Evolutionary conservation across 305 asterid genomes (phyloP).

Genomic region (Withania somnifera): DNA sequence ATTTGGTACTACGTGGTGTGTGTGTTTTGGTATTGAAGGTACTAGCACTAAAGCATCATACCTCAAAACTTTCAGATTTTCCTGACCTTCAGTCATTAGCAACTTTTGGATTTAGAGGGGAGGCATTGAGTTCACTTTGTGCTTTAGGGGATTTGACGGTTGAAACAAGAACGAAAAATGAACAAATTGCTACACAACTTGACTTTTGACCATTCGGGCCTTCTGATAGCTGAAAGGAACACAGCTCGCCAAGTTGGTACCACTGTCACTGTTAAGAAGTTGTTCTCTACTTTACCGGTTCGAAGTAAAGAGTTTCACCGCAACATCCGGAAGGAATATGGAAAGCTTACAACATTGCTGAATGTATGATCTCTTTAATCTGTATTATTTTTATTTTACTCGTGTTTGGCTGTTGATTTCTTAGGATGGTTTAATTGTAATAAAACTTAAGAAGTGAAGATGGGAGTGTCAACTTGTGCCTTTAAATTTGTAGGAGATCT

Average conservation of each 20-base stretch:
- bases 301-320: conserved; percentile 83
- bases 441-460: not conserved
- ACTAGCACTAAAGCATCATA: conserved; percentile 78
- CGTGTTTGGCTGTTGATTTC: not conserved
- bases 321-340: conserved; percentile 85
- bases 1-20: not conserved
- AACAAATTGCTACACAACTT: conserved; percentile 82
- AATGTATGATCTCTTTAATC: conserved; percentile 41
- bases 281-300: conserved; percentile 85
- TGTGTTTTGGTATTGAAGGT: conserved; percentile 34
- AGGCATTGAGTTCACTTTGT: conserved; percentile 91
- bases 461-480: not conserved
- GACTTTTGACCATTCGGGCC: conserved; percentile 61
- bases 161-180: conserved; percentile 75
- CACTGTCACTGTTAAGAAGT: conserved; percentile 75
- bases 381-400: not conserved
- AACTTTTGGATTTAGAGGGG: conserved; percentile 96
- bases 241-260: conserved; percentile 92
- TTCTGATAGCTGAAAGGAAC: conserved; percentile 64
- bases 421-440: not conserved
- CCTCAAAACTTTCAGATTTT: conserved; percentile 78
- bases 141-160: conserved; percentile 74
- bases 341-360: conserved; percentile 71
- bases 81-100: conserved; percentile 74
- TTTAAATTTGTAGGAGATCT: not conserved